Evolutionary conservation across 2,329 filamentous ascomycete genomes (phyloP).

Genomic region (Harringtonia lauricola): DNA sequence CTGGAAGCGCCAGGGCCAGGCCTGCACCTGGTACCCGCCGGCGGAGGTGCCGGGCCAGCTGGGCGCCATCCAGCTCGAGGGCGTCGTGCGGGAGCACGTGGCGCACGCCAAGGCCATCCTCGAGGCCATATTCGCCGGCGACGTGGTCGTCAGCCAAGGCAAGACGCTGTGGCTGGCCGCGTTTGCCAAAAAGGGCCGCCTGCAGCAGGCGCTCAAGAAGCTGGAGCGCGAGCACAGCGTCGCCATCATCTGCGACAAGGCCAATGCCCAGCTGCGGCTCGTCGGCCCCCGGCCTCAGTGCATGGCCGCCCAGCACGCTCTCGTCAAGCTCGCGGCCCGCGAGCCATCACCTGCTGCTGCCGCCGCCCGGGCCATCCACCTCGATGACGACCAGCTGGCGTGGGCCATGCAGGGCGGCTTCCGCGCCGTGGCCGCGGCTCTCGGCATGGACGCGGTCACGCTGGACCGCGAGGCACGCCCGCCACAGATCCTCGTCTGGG

Average conservation of each 20-base stretch:
- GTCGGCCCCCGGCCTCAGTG: conserved; percentile 9
- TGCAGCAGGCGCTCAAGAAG: conserved; percentile 10
- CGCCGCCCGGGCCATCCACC: conserved; percentile 4
- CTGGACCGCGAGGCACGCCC: conserved; percentile 22
- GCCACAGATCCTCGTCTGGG: conserved; percentile 21
- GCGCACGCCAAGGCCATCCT: conserved; percentile 20
- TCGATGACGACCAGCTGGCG: conserved; percentile 15
- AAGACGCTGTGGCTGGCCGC: conserved; percentile 10
- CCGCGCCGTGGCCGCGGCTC: conserved; percentile 11
- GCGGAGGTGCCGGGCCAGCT: conserved; percentile 18
- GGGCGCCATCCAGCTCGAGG: conserved; percentile 26
- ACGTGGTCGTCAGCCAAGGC: conserved; percentile 14
- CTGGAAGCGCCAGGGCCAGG: conserved; percentile 9
- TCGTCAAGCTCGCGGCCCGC: conserved; percentile 11
- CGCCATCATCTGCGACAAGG: conserved; percentile 19
- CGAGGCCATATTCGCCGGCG: conserved; percentile 21
- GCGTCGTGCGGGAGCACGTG: conserved; percentile 19
- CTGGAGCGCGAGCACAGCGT: conserved; percentile 14
- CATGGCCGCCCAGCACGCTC: not conserved
- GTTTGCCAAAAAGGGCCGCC: conserved; percentile 13
- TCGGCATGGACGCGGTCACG: conserved; percentile 18
- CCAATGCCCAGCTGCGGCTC: conserved; percentile 18
- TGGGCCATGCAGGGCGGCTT: conserved; percentile 24
- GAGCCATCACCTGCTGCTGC: not conserved
- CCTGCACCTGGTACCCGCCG: not conserved